Conservation (phyloP, 176 grass and related monocot genomes). For the Pontederia crassipes region DNA sequence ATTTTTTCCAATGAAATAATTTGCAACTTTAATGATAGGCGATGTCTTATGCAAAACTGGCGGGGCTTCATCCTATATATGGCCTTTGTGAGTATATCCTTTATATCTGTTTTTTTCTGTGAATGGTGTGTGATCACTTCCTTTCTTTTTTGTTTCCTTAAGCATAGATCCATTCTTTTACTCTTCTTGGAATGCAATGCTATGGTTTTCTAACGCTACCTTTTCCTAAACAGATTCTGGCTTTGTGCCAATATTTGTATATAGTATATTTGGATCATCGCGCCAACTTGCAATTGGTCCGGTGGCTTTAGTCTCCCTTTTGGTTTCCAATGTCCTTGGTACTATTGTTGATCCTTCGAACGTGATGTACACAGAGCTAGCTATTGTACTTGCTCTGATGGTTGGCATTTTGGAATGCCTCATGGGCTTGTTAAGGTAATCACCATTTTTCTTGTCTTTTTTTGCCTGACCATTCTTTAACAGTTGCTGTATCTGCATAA, state of each 20-base stretch:
- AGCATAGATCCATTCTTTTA: conserved; percentile 16
- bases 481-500: background rate
- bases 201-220: background rate
- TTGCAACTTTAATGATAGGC: conserved; percentile 30
- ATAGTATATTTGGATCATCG: conserved; percentile 83
- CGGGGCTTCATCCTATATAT: conserved; percentile 92
- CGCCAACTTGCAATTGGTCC: conserved; percentile 84
- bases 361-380: conserved; percentile 68
- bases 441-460: conserved; percentile 7
- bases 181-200: background rate
- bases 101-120: conserved; percentile 4
- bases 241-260: conserved; percentile 73
- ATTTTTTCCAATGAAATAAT: conserved; percentile 10
- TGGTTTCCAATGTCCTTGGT: conserved; percentile 88
- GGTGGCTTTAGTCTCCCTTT: conserved; percentile 81
- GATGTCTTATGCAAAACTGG: conserved; percentile 93
- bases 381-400: conserved; percentile 82
- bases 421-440: conserved; percentile 86
- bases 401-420: conserved; percentile 87
- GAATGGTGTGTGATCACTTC: background rate
- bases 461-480: background rate
- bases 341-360: conserved; percentile 69
- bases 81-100: conserved; percentile 65
- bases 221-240: conserved; percentile 58
- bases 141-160: conserved; percentile 5